Conservation (phyloP, 2,329 filamentous ascomycete genomes). For the Aspergillus fumigatiaffinis region DNA sequence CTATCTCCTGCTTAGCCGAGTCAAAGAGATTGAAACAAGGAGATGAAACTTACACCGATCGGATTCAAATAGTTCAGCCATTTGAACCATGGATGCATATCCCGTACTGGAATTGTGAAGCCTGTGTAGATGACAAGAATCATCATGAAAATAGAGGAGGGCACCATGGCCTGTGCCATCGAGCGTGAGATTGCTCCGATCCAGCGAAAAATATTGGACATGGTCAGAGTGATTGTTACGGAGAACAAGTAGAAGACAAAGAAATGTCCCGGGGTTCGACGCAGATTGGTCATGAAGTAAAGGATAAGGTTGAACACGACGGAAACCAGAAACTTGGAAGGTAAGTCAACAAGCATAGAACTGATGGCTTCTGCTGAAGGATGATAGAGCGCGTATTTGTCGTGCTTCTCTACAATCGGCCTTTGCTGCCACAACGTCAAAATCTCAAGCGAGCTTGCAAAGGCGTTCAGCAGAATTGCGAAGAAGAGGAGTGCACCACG, state of each 20-base stretch:
- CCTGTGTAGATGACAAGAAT: constrained; percentile 47
- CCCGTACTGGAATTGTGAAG: constrained; percentile 41
- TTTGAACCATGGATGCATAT: constrained; percentile 76
- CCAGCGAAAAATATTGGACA: constrained; percentile 82
- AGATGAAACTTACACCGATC: constrained; percentile 47
- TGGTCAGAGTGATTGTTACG: constrained; percentile 67
- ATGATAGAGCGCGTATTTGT: constrained; percentile 81
- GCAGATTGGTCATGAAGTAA: constrained; percentile 84
- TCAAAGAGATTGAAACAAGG: background rate
- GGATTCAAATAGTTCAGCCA: constrained; percentile 83
- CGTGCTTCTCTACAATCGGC: constrained; percentile 87
- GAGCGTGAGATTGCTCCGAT: constrained; percentile 72
- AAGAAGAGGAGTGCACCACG: constrained; percentile 79
- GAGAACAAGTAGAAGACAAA: constrained; percentile 81
- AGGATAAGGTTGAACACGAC: constrained; percentile 73
- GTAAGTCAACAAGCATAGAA: constrained; percentile 81
- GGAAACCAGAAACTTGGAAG: constrained; percentile 69
- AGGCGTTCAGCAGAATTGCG: constrained; percentile 78
- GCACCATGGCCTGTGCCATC: constrained; percentile 54
- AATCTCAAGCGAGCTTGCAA: constrained; percentile 73
- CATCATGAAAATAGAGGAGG: constrained; percentile 48
- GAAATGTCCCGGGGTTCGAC: constrained; percentile 69
- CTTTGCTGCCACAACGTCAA: constrained; percentile 82
- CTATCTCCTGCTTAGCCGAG: constrained; percentile 4
- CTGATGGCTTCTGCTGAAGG: constrained; percentile 83